Percentiles rank a stretch among this genome's conserved stretches.
These are phyloP conservation scores for Obelidium mucronatum DNA, from an alignment of 192 early-diverging fungal species.

Conservation along the genomic window DNA sequence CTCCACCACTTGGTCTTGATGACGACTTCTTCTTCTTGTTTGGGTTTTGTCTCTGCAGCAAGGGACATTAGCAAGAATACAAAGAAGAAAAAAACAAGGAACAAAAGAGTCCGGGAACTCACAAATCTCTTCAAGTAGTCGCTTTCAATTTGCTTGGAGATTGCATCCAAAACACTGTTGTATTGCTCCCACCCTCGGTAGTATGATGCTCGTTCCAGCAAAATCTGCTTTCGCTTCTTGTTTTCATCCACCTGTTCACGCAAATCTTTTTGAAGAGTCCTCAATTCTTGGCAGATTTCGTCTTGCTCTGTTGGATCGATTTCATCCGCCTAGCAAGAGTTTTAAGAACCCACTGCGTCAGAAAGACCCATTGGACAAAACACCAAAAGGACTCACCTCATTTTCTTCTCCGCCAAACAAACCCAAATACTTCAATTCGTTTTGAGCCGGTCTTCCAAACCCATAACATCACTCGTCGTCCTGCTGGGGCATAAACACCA, in stretches of 20 bases:
- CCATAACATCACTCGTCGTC: constrained; percentile 59
- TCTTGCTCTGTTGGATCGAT: constrained; percentile 48
- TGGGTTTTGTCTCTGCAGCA: constrained; percentile 29
- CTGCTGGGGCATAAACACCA: constrained; percentile 5
- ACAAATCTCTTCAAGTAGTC: constrained; percentile 88
- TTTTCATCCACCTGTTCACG: constrained; percentile 76
- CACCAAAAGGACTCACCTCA: constrained; percentile 17
- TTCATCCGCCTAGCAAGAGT: neutral
- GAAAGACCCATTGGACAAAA: too few species aligned
- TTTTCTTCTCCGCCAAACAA: constrained; percentile 80
- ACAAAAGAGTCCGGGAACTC: too few species aligned
- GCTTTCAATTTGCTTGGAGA: constrained; percentile 90
- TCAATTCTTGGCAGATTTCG: constrained; percentile 61
- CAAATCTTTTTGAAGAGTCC: constrained; percentile 73
- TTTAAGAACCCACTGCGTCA: too few species aligned
- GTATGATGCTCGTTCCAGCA: constrained; percentile 73
- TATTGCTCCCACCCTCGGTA: constrained; percentile 90
- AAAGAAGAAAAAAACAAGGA: neutral
- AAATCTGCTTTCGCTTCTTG: constrained; percentile 63
- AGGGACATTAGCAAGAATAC: neutral
- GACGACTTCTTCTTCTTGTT: constrained; percentile 32
- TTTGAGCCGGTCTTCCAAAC: constrained; percentile 84
- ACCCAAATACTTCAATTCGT: constrained; percentile 85
- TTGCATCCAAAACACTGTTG: constrained; percentile 81
- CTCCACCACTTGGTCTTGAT: constrained; percentile 17